Base-by-base conservation (phyloP, 2,329 filamentous ascomycete genomes). In the Xylariaceae sp. region DNA sequence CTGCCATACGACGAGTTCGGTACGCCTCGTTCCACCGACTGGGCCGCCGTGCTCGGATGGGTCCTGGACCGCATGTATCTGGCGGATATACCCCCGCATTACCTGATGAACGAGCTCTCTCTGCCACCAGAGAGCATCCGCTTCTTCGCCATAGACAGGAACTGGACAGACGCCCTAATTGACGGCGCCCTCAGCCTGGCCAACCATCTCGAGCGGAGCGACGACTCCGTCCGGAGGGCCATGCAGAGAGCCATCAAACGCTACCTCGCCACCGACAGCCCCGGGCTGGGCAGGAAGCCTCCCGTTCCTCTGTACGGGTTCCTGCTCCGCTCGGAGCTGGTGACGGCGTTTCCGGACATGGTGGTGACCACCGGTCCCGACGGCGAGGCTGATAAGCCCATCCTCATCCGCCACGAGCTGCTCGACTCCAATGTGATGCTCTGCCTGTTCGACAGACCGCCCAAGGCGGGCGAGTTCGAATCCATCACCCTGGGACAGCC, bases 261-360 rank as follows among this genome's bases (percentile, higher is more conserved):
- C 7, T 24, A 7, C 21, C 11, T 24, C 6, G 11, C 6, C 7
- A 24, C 21, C 21, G 21, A 24, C 11, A 6, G 21, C 11, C 21
- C 6, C 6, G 6, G 11, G 7, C 21, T 24, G 9, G 26, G 24
- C 3, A 30, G 34, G 3, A 16, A 31, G 11, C 18, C 21, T 9
- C 35, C 38, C 19, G 38, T 35, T 5, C 40, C 40, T 5, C 5
- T 5, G 19, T 42, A 42, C 9, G 40, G 40, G 4, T 42, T 42
- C 12, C 38, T 38, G 11, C 16, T 42, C 4, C 35, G 40, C 2
- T 38, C 40, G 2, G 35, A 38, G 4, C 31, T 38, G 7, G 35
- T 42, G 5, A 38, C 34, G 12, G 31, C 35, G 40, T 42, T 35
- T 13, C 40, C 40, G 11, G 40, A 42, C 18, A 19, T 42, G 3